These are phyloP conservation scores for Ustilago sp. DNA, from an alignment of 1,284 basidiomycete genomes.

Conservation along the genomic window DNA sequence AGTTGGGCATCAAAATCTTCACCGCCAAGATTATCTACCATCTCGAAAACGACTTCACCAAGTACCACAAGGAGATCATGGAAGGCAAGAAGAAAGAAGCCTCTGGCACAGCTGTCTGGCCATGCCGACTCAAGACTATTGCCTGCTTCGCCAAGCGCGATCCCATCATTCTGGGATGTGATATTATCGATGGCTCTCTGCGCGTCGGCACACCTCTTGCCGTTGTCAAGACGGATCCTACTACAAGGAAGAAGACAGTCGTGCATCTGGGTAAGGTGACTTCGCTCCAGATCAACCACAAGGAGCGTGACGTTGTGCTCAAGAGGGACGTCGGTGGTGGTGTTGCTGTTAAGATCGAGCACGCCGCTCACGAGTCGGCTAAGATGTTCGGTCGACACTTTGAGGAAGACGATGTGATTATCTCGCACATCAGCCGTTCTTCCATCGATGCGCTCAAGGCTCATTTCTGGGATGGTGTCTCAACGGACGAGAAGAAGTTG, in stretches of 20 bases:
- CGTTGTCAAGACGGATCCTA: constrained; percentile 88
- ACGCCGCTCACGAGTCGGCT: constrained; percentile 92
- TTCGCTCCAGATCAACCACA: constrained; percentile 71
- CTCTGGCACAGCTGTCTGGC: constrained; percentile 96
- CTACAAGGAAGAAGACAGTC: constrained; percentile 88
- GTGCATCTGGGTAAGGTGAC: constrained; percentile 94
- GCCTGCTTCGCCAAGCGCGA: constrained; percentile 95
- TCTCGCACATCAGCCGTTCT: constrained; percentile 88
- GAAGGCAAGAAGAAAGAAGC: constrained; percentile 94
- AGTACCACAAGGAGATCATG: constrained; percentile 91
- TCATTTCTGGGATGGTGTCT: constrained; percentile 89
- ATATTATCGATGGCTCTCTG: constrained; percentile 89
- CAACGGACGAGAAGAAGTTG: constrained; percentile 91
- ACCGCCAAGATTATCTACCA: constrained; percentile 99
- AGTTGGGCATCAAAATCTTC: constrained; percentile 93
- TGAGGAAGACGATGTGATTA: constrained; percentile 93
- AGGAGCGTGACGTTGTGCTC: constrained; percentile 80
- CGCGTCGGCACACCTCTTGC: constrained; percentile 96
- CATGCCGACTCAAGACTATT: constrained; percentile 90
- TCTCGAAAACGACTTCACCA: constrained; percentile 95
- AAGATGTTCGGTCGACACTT: constrained; percentile 83
- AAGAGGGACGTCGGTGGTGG: constrained; percentile 92
- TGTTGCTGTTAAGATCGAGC: constrained; percentile 98
- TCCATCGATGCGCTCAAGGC: constrained; percentile 83
- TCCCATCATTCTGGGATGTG: constrained; percentile 94